Evolutionary conservation across 805 yeast species (phyloP), one percentile per base, ranked within the genome.

Genomic region (Myxozyma kluyveri): DNA sequence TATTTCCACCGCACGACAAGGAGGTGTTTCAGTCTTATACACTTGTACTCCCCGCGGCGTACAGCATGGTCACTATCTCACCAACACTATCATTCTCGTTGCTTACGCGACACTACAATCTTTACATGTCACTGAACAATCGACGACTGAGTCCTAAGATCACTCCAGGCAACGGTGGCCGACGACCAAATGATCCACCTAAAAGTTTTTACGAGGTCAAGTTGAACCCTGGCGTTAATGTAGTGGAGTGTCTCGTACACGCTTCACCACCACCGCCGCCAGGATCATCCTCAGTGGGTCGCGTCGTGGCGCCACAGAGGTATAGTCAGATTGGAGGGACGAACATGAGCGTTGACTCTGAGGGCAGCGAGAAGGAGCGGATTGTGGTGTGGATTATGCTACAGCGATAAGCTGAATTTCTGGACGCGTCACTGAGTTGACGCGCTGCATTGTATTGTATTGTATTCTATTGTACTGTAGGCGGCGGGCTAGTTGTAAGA

Each of bases 171-270:
- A 45, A 35, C 31, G 47, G 51, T 10, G 33, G 37, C 21, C 46
- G 60, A 6, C 42, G 45, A 26, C 18, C 29, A 5, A 55, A 43
- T 31, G 57, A 52, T 39, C 58, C 60, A 2, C 59, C 59, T 27
- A 48, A 49, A 41, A 56, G 60, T 24, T 56, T 45, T 40, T 56
- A 56, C 27, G 60, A 56, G 41, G 50, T 56, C 14, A 56, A 52
- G 39, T 39, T 56, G 37, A 46, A 36, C 26, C 57, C 53, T 12
- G 60, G 60, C 12, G 53, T 56, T 17, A 56, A 56, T 38, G 48
- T 54, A 42, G 44, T 56, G 14, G 60, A 56, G 40, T 56, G 60
- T n/a, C 50, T 56, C 2, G 59, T 56, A 18, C 60, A 56, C 40
- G 60, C 60, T n/a, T 44, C 60, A 18, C 53, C 57, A 27, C 49